Conservation (phyloP, 768 basidiomycete genomes). For the Rhodotorula babjevae region DNA sequence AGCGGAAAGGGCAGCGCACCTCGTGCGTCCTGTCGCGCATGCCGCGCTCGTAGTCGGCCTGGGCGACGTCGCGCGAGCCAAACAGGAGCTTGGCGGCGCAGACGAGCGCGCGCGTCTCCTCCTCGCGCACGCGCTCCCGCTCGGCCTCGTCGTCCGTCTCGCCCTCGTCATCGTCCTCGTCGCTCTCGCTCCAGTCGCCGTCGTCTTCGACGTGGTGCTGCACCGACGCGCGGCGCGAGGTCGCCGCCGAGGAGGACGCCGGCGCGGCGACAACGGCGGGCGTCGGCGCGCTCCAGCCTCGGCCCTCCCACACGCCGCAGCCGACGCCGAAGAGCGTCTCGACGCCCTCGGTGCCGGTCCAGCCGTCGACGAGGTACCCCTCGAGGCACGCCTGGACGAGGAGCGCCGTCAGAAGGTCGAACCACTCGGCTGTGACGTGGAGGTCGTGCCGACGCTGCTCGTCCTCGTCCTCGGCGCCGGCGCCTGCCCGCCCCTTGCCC, state of each 20-base stretch:
- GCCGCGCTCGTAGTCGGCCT: constrained; percentile 67
- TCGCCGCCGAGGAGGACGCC: no score
- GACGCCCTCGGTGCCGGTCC: constrained; percentile 66
- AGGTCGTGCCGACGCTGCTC: neutral
- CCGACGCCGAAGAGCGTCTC: constrained; percentile 72
- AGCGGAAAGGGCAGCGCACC: constrained; percentile 48
- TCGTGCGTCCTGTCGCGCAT: constrained; percentile 67
- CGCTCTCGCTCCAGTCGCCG: neutral
- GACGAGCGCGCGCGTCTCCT: constrained; percentile 16
- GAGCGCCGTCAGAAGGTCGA: constrained; percentile 68
- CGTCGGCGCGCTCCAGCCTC: constrained; percentile 29
- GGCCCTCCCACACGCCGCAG: constrained; percentile 40
- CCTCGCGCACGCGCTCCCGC: constrained; percentile 50
- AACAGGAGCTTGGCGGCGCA: constrained; percentile 28
- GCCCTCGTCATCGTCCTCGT: constrained; percentile 36
- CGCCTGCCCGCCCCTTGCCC: neutral
- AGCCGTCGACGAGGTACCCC: constrained; percentile 75
- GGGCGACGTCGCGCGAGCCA: constrained; percentile 49
- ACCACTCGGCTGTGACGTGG: constrained; percentile 67
- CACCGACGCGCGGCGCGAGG: no score
- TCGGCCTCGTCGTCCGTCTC: constrained; percentile 37
- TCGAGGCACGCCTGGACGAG: constrained; percentile 78
- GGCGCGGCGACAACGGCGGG: neutral
- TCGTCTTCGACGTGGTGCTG: neutral
- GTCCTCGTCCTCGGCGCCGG: neutral